These are phyloP conservation scores for Talaromyces thailandensis DNA, from an alignment of 495 filamentous ascomycete genomes.

Conservation along the genomic window DNA sequence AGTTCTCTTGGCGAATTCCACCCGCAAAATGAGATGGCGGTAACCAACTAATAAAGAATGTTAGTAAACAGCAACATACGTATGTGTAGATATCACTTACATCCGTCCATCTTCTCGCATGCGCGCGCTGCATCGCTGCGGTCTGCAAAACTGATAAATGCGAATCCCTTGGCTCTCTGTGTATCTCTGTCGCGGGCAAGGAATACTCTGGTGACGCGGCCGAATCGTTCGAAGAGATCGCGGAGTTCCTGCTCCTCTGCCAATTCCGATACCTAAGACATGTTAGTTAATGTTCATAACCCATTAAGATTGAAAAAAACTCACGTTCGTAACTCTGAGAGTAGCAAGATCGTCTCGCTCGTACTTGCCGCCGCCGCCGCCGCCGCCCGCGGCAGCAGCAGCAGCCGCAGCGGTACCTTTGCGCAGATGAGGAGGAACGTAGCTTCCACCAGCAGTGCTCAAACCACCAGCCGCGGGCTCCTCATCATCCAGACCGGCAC, in stretches of 20 bases:
- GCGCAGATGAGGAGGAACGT: slow-evolving; percentile 87
- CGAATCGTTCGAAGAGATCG: slow-evolving; percentile 96
- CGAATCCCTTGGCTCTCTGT: slow-evolving; percentile 90
- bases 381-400: slow-evolving; percentile 45
- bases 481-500: slow-evolving; percentile 42
- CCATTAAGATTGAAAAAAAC: slow-evolving; percentile 24
- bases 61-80: slow-evolving; percentile 17
- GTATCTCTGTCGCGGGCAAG: slow-evolving; percentile 95
- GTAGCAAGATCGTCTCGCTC: slow-evolving; percentile 96
- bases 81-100: slow-evolving; percentile 36
- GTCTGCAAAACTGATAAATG: slow-evolving; percentile 93
- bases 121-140: slow-evolving; percentile 80
- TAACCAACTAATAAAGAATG: slow-evolving; percentile 53
- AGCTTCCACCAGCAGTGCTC: slow-evolving; percentile 64
- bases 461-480: slow-evolving; percentile 44
- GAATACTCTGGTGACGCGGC: slow-evolving; percentile 93
- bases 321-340: slow-evolving; percentile 91
- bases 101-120: slow-evolving; percentile 97
- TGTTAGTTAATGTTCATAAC: slow-evolving; percentile 2
- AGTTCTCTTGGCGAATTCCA: slow-evolving; percentile 86
- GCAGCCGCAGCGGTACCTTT: slow-evolving; percentile 42
- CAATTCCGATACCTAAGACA: slow-evolving; percentile 79
- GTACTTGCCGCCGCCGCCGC: slow-evolving; percentile 93
- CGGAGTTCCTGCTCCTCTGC: slow-evolving; percentile 91
- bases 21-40: slow-evolving; percentile 79